Evolutionary conservation across 192 early-diverging fungal species (phyloP), one percentile per base, ranked within the genome.

Genomic region (Piromyces sp.): DNA sequence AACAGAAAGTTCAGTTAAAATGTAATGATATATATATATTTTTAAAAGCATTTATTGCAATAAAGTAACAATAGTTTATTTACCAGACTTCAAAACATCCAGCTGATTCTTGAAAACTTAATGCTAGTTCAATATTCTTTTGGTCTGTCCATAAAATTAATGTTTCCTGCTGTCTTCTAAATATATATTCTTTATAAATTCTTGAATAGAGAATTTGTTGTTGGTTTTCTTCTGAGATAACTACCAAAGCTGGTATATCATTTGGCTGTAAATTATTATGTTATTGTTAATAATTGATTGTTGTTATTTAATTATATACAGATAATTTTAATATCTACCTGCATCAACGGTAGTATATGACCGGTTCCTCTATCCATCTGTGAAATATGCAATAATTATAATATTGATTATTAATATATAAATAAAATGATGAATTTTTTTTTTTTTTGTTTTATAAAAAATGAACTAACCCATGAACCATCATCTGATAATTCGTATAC

Each of bases 111-210:
- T 97, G 94, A 86, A 98, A 98, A 83, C 95, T 96, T 30, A 98
- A 88, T 15, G 97, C 97, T 33, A 96, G 86, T 84, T 98, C 96
- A 31, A 89, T 84, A 17, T 92, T 91, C 51, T 90, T 89, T 22
- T 88, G 86, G 84, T 95, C 94, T 13, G 92, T 90, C 96, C 97
- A 98, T n/a, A 96, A 93, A 88, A 98, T 95, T 82, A 96, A 86
- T 33, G 97, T 97, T 30, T 94, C 96, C 89, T 98, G 95, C 82
- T 97, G 96, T 42, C 91, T 88, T 82, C 93, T 90, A 86, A 96
- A 97, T 5, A 92, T 88, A 79, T 92, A 89, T 40, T 93, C 91
- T 30, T 87, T 88, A 80, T 90, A 87, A 58, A 98, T 93, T 51
- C 89, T 89, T 40, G 93, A 92, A 80, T 93, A 93, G 83, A 98